Evolutionary conservation across 2,329 filamentous ascomycete species (phyloP).

Genomic region (Aspergillus thermomutatus): DNA sequence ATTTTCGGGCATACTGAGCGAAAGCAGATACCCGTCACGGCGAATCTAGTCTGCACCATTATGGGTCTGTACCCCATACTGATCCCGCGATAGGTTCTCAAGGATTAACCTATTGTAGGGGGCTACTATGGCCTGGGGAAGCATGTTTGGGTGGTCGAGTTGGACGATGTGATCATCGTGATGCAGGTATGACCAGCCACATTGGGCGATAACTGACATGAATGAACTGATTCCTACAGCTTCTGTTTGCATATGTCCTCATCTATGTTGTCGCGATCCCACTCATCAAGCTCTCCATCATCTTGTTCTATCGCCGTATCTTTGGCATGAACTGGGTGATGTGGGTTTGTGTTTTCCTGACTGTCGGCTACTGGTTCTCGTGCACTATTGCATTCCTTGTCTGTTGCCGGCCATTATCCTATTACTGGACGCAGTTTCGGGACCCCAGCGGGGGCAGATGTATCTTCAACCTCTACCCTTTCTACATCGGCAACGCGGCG

Average conservation of each 20-base stretch:
- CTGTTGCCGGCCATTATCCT: constrained; percentile 12
- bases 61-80: not conserved
- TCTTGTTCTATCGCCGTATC: constrained; percentile 18
- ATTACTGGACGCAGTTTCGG: constrained; percentile 15
- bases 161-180: constrained; percentile 6
- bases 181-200: constrained; percentile 4
- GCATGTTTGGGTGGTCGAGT: constrained; percentile 14
- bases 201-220: not conserved
- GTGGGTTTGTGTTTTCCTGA: constrained; percentile 12
- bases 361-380: constrained; percentile 11
- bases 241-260: constrained; percentile 14
- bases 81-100: not conserved
- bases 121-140: constrained; percentile 14
- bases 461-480: constrained; percentile 11
- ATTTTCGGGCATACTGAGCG: not conserved
- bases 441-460: constrained; percentile 11
- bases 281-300: constrained; percentile 16
- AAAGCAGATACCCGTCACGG: not conserved
- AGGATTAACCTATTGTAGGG: not conserved
- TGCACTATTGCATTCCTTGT: constrained; percentile 6
- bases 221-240: not conserved
- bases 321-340: constrained; percentile 14
- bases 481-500: constrained; percentile 15
- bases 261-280: constrained; percentile 13
- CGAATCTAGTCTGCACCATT: constrained; percentile 5